These are phyloP conservation scores for Lachnellula occidentalis DNA, from an alignment of 2,329 filamentous ascomycete species.

Conservation along the genomic window DNA sequence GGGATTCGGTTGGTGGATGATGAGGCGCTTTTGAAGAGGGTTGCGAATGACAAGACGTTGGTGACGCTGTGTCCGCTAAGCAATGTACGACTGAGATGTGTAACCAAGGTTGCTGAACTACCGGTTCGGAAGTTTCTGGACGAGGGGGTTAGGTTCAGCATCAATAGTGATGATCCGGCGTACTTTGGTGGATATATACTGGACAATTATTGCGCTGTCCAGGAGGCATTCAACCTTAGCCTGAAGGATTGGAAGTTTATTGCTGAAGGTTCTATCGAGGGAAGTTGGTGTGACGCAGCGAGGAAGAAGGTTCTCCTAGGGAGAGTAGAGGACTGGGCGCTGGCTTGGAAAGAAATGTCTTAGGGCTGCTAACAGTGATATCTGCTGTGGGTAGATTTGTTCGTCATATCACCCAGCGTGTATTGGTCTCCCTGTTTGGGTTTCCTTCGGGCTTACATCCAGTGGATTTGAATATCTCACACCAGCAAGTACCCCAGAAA, in stretches of 20 bases:
- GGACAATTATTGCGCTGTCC: conserved; percentile 70
- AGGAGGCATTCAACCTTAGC: conserved; percentile 61
- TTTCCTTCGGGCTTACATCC: not conserved
- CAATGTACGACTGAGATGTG: conserved; percentile 55
- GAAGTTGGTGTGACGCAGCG: conserved; percentile 62
- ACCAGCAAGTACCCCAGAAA: too few species aligned
- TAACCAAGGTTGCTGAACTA: conserved; percentile 38
- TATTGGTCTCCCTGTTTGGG: not conserved
- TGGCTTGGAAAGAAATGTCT: conserved; percentile 15
- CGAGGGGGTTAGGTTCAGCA: conserved; percentile 40
- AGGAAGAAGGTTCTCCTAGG: conserved; percentile 55
- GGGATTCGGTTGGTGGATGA: conserved; percentile 63
- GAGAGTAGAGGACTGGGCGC: conserved; percentile 38
- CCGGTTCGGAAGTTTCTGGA: conserved; percentile 40
- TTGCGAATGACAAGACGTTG: conserved; percentile 53
- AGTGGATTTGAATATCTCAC: too few species aligned
- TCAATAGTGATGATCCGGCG: conserved; percentile 45
- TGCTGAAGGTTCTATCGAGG: conserved; percentile 54
- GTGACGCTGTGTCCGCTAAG: conserved; percentile 69
- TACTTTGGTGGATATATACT: conserved; percentile 69
- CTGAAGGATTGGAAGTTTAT: conserved; percentile 63
- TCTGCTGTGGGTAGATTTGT: not conserved
- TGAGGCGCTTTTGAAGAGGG: conserved; percentile 48
- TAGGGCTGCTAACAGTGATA: not conserved
- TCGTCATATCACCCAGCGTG: too few species aligned